Conservation (phyloP, 2,329 filamentous ascomycete genomes). For the Tolypocladium album region DNA sequence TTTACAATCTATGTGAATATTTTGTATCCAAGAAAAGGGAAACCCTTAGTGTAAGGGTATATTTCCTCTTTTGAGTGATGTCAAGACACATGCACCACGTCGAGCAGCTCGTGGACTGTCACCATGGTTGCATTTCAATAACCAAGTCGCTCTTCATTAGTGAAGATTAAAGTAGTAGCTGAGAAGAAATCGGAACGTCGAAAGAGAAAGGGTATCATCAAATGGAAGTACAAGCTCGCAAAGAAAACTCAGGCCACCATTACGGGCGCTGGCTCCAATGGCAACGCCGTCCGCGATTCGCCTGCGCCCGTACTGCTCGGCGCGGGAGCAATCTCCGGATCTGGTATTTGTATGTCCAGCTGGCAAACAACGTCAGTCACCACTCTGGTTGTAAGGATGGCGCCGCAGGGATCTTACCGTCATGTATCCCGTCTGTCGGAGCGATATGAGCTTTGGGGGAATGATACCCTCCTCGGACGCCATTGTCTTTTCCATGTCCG, state of each 20-base stretch:
- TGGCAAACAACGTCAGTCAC: slow-evolving; percentile 20
- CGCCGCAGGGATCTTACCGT: slow-evolving; percentile 40
- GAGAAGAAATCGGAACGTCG: background rate
- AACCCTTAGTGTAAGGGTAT: background rate
- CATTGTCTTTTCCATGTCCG: slow-evolving; percentile 48
- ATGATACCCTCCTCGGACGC: slow-evolving; percentile 38
- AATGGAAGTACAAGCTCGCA: background rate
- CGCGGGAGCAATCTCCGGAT: slow-evolving; percentile 57
- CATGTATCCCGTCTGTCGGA: slow-evolving; percentile 82
- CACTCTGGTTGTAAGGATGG: too few species aligned
- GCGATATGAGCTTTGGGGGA: slow-evolving; percentile 62
- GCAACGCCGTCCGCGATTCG: slow-evolving; percentile 21
- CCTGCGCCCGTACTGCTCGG: slow-evolving; percentile 31
- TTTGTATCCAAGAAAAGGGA: background rate
- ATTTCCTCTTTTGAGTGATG: background rate
- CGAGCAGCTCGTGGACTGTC: background rate
- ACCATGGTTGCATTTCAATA: background rate
- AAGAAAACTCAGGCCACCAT: slow-evolving; percentile 10
- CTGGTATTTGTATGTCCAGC: slow-evolving; percentile 74
- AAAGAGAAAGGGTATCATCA: slow-evolving; percentile 1
- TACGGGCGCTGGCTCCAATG: slow-evolving; percentile 19
- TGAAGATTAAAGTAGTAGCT: background rate
- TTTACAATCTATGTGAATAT: background rate
- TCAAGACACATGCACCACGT: too few species aligned
- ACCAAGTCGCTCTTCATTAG: background rate